Conservation (phyloP, 2,329 filamentous ascomycete species). For the Aspergillus sp. region DNA sequence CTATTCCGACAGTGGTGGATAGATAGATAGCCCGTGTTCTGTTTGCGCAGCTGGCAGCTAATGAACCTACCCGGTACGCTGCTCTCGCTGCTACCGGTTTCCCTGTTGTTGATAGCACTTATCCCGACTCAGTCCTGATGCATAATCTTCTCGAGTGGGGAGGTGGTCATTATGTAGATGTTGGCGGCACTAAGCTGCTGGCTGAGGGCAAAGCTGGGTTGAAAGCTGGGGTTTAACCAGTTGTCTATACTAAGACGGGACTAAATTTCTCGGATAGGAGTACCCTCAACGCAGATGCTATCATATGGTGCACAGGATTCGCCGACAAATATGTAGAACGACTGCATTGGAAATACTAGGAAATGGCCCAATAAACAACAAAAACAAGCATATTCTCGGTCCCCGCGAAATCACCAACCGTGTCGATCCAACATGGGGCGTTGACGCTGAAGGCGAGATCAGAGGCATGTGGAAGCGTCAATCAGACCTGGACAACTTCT, state of each 20-base stretch:
- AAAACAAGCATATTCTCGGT: conserved; percentile 6
- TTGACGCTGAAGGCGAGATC: conserved; percentile 41
- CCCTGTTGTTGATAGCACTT: conserved; percentile 28
- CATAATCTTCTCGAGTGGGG: conserved; percentile 33
- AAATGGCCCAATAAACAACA: conserved; percentile 1
- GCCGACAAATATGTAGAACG: conserved; percentile 25
- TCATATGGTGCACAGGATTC: conserved; percentile 42
- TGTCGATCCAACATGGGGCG: conserved; percentile 38
- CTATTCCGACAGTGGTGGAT: conserved; percentile 7
- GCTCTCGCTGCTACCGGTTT: conserved; percentile 31
- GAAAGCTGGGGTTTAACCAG: conserved; percentile 25
- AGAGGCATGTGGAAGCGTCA: conserved; percentile 37
- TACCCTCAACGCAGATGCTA: conserved; percentile 29
- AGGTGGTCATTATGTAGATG: conserved; percentile 40
- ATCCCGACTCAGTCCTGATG: conserved; percentile 16
- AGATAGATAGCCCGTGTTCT: conserved; percentile 9
- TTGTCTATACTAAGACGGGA: conserved; percentile 26
- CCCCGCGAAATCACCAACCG: conserved; percentile 34
- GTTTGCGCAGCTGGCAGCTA: conserved; percentile 16
- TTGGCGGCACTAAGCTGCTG: conserved; percentile 30
- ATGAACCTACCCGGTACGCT: conserved; percentile 32
- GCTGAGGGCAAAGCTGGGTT: conserved; percentile 26
- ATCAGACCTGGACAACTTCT: conserved; percentile 27
- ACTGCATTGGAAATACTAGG: conserved; percentile 25
- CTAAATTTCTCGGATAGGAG: conserved; percentile 32